Conservation (phyloP, 805 yeast species). For the Kluyveromyces nonfermentans region DNA sequence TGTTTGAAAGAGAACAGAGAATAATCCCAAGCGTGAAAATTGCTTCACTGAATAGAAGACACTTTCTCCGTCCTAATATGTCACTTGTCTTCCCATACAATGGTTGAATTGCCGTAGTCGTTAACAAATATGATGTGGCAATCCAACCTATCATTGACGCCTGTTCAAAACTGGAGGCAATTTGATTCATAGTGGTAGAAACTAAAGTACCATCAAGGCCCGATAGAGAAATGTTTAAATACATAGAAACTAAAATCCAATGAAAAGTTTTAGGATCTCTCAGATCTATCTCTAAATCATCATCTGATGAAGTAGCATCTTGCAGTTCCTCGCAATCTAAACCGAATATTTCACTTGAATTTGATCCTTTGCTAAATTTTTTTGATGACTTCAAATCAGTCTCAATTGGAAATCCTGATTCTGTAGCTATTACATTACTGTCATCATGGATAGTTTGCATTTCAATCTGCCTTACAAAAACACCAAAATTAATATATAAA, state of each 20-base stretch:
- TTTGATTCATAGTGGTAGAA: slow-evolving; percentile 46
- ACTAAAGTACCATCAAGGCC: slow-evolving; percentile 54
- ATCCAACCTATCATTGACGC: slow-evolving; percentile 53
- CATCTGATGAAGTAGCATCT: background rate
- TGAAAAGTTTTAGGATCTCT: slow-evolving; percentile 9
- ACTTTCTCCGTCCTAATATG: slow-evolving; percentile 44
- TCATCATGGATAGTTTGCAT: too few relatives aligned
- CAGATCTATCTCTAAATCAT: slow-evolving; percentile 9
- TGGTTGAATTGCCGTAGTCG: slow-evolving; percentile 68
- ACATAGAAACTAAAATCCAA: slow-evolving; percentile 23
- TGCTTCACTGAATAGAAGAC: slow-evolving; percentile 35
- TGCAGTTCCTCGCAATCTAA: background rate
- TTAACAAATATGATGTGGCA: slow-evolving; percentile 59
- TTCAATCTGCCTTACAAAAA: too few relatives aligned
- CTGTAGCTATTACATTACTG: background rate
- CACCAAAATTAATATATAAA: too few relatives aligned
- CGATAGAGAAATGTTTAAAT: slow-evolving; percentile 41
- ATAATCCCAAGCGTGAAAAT: slow-evolving; percentile 39
- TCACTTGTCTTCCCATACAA: slow-evolving; percentile 64
- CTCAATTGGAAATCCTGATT: background rate
- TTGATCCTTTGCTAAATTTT: too few relatives aligned
- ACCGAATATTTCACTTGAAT: background rate
- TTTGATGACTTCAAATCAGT: too few relatives aligned
- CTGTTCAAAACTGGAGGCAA: slow-evolving; percentile 50
- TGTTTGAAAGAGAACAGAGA: slow-evolving; percentile 33